phyloP scores from a whole-genome alignment of 1,284 basidiomycete genomes.

The Cryptococcus sp. region DNA sequence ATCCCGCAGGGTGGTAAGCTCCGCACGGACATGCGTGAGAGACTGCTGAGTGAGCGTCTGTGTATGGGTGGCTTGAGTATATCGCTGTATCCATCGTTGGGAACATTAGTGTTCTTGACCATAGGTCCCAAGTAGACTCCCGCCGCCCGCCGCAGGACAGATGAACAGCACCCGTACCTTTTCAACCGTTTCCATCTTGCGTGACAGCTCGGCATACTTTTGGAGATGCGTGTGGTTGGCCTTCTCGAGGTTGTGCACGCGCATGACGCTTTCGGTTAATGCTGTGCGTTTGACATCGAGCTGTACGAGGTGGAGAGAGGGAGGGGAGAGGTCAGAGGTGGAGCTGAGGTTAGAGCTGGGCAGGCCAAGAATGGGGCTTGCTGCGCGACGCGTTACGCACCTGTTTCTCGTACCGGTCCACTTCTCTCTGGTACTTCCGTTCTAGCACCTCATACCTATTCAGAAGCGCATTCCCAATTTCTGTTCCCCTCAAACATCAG shows the following conservation, averaged over 20 bases:
- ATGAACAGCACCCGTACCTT: constrained; percentile 38
- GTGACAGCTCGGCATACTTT: constrained; percentile 39
- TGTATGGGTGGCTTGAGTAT: constrained; percentile 63
- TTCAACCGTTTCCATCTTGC: constrained; percentile 46
- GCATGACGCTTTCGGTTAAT: constrained; percentile 35
- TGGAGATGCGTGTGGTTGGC: constrained; percentile 43
- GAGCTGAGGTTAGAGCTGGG: not conserved
- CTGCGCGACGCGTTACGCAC: constrained; percentile 30
- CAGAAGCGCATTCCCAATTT: constrained; percentile 86
- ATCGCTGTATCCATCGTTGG: constrained; percentile 54
- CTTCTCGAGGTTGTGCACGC: constrained; percentile 44
- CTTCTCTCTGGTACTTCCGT: constrained; percentile 58
- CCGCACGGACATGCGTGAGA: constrained; percentile 39
- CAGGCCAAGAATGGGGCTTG: not conserved
- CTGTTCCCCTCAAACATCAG: constrained; percentile 49
- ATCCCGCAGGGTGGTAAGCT: constrained; percentile 33
- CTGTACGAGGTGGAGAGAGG: constrained; percentile 11
- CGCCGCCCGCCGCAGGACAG: not conserved
- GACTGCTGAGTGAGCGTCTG: constrained; percentile 47
- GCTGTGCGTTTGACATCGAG: constrained; percentile 41
- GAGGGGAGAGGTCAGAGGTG: not conserved
- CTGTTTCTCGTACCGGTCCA: constrained; percentile 36
- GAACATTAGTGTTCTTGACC: constrained; percentile 5
- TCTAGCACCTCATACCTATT: constrained; percentile 81
- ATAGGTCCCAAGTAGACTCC: not conserved